Conservation (phyloP, 495 filamentous ascomycete genomes). For the Penicillium psychrofluorescens region DNA sequence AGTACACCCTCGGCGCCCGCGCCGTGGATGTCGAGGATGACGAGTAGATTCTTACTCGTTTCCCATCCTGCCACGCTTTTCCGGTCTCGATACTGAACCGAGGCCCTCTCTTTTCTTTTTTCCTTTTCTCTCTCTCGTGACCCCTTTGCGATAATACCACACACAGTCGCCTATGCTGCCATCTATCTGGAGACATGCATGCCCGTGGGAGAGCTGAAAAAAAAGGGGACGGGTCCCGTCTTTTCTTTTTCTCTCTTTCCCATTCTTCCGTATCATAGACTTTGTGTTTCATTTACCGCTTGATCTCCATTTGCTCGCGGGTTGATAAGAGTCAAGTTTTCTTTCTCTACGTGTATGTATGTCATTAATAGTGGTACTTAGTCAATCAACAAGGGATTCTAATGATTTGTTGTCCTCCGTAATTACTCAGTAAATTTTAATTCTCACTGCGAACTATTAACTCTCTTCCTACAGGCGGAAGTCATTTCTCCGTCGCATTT, state of each 20-base stretch:
- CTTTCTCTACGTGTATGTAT: conserved; percentile 43
- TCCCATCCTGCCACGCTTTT: conserved; percentile 7
- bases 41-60: conserved; percentile 36
- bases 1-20: conserved; percentile 55
- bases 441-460: too few relatives aligned
- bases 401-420: conserved; percentile 9
- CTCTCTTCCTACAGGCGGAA: conserved; percentile 11
- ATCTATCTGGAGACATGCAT: conserved; percentile 23
- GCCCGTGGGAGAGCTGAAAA: conserved; percentile 11
- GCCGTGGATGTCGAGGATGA: conserved; percentile 63
- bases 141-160: conserved; percentile 15
- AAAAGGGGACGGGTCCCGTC: conserved; percentile 11
- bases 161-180: conserved; percentile 12
- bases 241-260: conserved; percentile 9
- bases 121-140: conserved; percentile 11
- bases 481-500: conserved; percentile 13
- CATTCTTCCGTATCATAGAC: conserved; percentile 39
- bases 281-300: conserved; percentile 31
- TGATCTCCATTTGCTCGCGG: conserved; percentile 24
- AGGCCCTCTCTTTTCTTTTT: conserved; percentile 24
- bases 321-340: conserved; percentile 34
- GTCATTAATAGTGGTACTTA: conserved; percentile 43
- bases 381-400: conserved; percentile 34
- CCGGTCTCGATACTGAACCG: conserved; percentile 25
- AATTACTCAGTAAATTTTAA: background rate